These are phyloP conservation scores for Phaeosphaeriaceae sp. DNA, from an alignment of 2,329 filamentous ascomycete genomes.

Conservation along the genomic window DNA sequence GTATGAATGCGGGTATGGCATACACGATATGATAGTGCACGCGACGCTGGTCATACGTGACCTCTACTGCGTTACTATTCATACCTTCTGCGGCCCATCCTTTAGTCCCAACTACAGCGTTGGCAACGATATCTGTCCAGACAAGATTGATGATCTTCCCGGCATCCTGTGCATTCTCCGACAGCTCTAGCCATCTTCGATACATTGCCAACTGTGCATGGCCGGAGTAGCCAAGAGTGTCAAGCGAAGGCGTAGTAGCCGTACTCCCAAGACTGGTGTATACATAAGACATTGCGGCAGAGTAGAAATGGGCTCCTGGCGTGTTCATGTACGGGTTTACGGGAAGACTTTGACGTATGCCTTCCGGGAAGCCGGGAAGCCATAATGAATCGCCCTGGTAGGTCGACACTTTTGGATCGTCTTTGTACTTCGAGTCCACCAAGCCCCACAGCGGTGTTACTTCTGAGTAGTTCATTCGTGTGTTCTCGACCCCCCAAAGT, in stretches of 20 bases:
- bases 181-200: conserved; percentile 50
- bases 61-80: not conserved
- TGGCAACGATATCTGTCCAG: conserved; percentile 55
- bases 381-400: conserved; percentile 39
- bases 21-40: conserved; percentile 45
- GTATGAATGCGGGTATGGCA: conserved; percentile 43
- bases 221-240: conserved; percentile 45
- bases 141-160: conserved; percentile 53
- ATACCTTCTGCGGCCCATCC: conserved; percentile 5
- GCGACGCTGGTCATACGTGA: not conserved
- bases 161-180: conserved; percentile 28
- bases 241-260: conserved; percentile 11
- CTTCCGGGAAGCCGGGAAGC: conserved; percentile 30
- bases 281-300: conserved; percentile 21
- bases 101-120: conserved; percentile 52
- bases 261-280: not conserved
- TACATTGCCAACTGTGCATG: conserved; percentile 51
- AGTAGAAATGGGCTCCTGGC: conserved; percentile 44
- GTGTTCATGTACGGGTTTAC: conserved; percentile 29
- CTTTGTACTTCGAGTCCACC: conserved; percentile 38
- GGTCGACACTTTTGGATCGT: conserved; percentile 43
- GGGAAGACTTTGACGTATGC: not conserved
- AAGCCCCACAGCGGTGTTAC: conserved; percentile 52
- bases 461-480: conserved; percentile 24
- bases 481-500: conserved; percentile 50